Evolutionary conservation across 1,284 basidiomycete species (phyloP).

Genomic region (Sporisorium scitamineum): DNA sequence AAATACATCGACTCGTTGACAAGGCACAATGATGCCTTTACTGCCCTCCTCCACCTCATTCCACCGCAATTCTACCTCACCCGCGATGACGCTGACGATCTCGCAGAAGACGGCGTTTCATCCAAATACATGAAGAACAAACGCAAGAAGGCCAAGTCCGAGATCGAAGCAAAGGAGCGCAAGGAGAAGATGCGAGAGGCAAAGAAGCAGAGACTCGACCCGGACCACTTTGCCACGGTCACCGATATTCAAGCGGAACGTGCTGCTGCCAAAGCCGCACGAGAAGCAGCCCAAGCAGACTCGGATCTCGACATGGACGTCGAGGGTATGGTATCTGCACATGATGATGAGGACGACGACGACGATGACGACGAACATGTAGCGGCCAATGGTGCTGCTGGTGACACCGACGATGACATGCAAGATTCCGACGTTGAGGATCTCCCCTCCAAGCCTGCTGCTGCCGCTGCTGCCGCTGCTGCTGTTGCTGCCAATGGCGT

Average conservation of each 20-base stretch:
- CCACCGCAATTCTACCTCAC: slow-evolving; percentile 65
- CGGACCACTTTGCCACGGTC: slow-evolving; percentile 61
- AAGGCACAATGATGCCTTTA: slow-evolving; percentile 60
- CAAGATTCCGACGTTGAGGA: slow-evolving; percentile 50
- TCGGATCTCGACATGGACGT: slow-evolving; percentile 52
- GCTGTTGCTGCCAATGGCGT: slow-evolving; percentile 7
- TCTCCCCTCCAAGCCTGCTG: slow-evolving; percentile 7
- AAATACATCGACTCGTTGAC: slow-evolving; percentile 49
- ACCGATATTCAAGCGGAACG: slow-evolving; percentile 59
- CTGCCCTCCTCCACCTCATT: slow-evolving; percentile 58
- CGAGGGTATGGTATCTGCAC: slow-evolving; percentile 41
- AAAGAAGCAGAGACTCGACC: slow-evolving; percentile 63
- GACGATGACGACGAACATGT: slow-evolving; percentile 31
- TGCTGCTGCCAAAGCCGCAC: slow-evolving; percentile 44
- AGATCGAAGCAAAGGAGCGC: slow-evolving; percentile 57
- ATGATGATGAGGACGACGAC: slow-evolving; percentile 38
- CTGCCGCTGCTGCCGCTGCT: slow-evolving; percentile 5
- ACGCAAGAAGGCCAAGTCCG: slow-evolving; percentile 63
- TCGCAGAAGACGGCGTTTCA: slow-evolving; percentile 39
- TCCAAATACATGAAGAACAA: slow-evolving; percentile 67
- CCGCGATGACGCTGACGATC: slow-evolving; percentile 44
- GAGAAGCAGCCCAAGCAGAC: slow-evolving; percentile 34
- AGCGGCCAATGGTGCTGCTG: slow-evolving; percentile 30
- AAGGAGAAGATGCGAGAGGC: slow-evolving; percentile 55
- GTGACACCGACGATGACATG: slow-evolving; percentile 52